Conservation (phyloP, 257 asterid species). For the Verbascum thapsus region DNA sequence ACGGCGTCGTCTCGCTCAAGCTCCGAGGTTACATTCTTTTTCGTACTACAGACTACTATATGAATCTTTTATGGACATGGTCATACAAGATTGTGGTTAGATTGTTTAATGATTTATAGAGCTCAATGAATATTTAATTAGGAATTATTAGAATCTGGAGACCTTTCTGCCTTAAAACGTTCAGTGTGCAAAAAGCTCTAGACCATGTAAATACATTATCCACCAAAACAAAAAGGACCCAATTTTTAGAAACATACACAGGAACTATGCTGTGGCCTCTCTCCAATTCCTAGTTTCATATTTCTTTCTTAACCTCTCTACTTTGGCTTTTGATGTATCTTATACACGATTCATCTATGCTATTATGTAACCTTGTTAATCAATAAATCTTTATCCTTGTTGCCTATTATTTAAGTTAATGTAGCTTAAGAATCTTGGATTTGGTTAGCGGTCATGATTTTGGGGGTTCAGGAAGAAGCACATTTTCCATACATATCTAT, state of each 20-base stretch:
- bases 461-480: constrained; percentile 11
- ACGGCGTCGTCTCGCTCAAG: constrained; percentile 82
- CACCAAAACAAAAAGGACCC: no score
- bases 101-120: constrained; percentile 4
- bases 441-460: background rate
- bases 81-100: no score
- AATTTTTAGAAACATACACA: background rate
- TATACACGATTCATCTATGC: background rate
- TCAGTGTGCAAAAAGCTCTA: constrained; percentile 15
- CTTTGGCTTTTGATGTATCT: background rate
- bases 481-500: background rate
- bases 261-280: constrained; percentile 1
- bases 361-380: no score
- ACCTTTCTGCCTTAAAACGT: background rate
- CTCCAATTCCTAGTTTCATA: background rate
- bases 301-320: background rate
- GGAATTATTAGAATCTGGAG: background rate
- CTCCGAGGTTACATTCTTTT: constrained; percentile 60
- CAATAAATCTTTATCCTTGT: no score
- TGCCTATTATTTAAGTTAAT: background rate
- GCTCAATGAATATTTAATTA: background rate
- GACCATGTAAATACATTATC: background rate
- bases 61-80: no score
- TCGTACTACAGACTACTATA: background rate
- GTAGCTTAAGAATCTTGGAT: background rate